Evolutionary conservation across 768 basidiomycete species (phyloP).

Genomic region (Termitomyces eurrhizus): DNA sequence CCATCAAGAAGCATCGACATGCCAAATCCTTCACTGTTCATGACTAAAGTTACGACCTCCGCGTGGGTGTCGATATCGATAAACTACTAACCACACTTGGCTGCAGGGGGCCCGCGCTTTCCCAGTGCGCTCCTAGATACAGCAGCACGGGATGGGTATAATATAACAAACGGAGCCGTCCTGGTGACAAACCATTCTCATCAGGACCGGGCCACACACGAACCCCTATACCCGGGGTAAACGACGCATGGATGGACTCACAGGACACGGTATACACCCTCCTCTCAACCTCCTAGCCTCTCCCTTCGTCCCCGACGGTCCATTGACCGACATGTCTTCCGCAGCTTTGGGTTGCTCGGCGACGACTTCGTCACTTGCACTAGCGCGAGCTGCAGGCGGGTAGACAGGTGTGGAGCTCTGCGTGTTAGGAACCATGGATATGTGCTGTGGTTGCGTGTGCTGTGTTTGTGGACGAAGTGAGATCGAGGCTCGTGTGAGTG

Average conservation of each 20-base stretch:
- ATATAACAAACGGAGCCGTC: conserved; percentile 14
- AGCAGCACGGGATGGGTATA: conserved; percentile 16
- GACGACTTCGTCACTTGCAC: not conserved
- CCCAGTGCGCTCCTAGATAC: not conserved
- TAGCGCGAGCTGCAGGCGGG: not conserved
- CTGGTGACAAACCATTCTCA: not conserved
- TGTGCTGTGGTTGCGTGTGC: not conserved
- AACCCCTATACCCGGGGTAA: not conserved
- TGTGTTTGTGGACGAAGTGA: not conserved
- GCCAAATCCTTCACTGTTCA: too few relatives aligned
- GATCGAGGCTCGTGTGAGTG: not conserved
- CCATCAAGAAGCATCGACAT: not conserved
- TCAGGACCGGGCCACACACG: not conserved
- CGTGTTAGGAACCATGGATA: not conserved
- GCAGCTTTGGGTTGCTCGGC: conserved; percentile 1
- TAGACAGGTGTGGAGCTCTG: not conserved
- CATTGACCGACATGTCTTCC: not conserved
- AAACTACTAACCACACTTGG: not conserved
- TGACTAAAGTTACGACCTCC: not conserved
- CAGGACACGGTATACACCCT: conserved; percentile 15
- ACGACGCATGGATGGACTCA: not conserved
- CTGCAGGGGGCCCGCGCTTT: not conserved
- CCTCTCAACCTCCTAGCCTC: conserved; percentile 14
- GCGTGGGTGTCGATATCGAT: not conserved
- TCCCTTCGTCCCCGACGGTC: not conserved